Evolutionary conservation across 768 basidiomycete genomes (phyloP), one percentile per base, ranked within the genome.

Genomic region (Mycena crocata): DNA sequence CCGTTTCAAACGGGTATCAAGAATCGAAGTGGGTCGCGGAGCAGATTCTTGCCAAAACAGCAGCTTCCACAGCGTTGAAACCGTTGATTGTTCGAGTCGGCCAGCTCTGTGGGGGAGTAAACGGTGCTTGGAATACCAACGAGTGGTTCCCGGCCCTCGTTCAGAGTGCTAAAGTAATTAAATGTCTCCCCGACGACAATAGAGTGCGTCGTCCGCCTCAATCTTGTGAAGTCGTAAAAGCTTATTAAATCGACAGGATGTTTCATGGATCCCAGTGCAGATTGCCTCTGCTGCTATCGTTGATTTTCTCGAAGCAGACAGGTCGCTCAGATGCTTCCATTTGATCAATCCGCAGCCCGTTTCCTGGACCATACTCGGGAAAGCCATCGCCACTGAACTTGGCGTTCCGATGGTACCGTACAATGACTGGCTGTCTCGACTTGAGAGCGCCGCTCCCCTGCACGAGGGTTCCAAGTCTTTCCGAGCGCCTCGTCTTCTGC

Each of bases 141-240:
- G 82, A 83, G 48, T 83, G 82, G 80, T 51, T 83, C 40, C 80
- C 82, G 24, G 65, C 72, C 39, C 44, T 83, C 8, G 71, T 81
- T 40, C 72, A 74, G 44, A 72, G 74, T 8, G 61, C 68, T 2
- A 34, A 50, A 3, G 9, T 48, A 8, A 8, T 72, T n/a, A 62
- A 63, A 31, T 68, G 67, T 49, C 39, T 76, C n/a, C 75, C 73
- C 21, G 62, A 58, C 31, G 65, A 65, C 50, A 30, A 39, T 32
- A 56, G 69, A 51, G 71, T 71, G 48, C 50, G 67, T 42, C 34
- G 23, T 13, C 24, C 52, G 12, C 28, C 34, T 14, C 4, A 10
- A n/a, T 26, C 15, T n/a, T 44, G 34, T 49, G n/a, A 61, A 42
- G 24, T 24, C 8, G 23, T 23, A 54, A n/a, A 24, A 5, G 3